These are phyloP conservation scores for Dalechampia spathulata DNA, from an alignment of 441 rosid species.

Conservation along the genomic window DNA sequence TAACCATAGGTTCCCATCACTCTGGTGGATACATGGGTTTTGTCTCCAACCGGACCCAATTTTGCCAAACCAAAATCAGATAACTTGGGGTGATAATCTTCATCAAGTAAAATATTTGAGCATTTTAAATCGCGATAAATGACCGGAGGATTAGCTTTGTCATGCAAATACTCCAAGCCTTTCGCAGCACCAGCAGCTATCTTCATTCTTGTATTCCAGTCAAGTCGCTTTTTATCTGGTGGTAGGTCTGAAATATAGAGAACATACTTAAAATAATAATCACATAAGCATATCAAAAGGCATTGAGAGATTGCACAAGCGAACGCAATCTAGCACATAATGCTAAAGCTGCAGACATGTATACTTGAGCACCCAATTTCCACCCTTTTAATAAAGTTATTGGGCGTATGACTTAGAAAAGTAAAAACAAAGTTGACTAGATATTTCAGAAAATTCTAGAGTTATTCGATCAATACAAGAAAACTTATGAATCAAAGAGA, in stretches of 20 bases:
- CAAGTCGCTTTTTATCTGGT: conserved; percentile 59
- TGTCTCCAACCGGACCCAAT: conserved; percentile 94
- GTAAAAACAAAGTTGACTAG: neutral
- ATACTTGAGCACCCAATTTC: neutral
- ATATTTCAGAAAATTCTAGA: neutral
- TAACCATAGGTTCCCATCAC: conserved; percentile 98
- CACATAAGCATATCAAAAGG: neutral
- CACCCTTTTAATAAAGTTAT: neutral
- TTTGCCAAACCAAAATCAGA: conserved; percentile 97
- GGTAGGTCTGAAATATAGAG: conserved; percentile 50
- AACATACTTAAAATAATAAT: conserved; percentile 1
- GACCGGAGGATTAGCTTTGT: conserved; percentile 85
- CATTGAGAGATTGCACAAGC: neutral
- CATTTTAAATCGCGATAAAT: conserved; percentile 91
- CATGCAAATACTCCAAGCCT: conserved; percentile 85
- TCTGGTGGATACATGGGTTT: conserved; percentile 90
- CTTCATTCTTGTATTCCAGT: conserved; percentile 93
- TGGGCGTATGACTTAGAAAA: neutral
- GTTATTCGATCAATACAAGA: no score
- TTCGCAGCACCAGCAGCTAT: conserved; percentile 97
- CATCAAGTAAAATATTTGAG: conserved; percentile 84
- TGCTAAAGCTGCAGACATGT: neutral
- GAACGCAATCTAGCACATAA: neutral
- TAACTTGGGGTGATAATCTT: conserved; percentile 74
- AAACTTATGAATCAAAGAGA: no score